Percentiles rank a stretch among this genome's conserved stretches.
Evolutionary conservation across 345 rosid genomes (phyloP).

Genomic region (Moricandia moricandioides): DNA sequence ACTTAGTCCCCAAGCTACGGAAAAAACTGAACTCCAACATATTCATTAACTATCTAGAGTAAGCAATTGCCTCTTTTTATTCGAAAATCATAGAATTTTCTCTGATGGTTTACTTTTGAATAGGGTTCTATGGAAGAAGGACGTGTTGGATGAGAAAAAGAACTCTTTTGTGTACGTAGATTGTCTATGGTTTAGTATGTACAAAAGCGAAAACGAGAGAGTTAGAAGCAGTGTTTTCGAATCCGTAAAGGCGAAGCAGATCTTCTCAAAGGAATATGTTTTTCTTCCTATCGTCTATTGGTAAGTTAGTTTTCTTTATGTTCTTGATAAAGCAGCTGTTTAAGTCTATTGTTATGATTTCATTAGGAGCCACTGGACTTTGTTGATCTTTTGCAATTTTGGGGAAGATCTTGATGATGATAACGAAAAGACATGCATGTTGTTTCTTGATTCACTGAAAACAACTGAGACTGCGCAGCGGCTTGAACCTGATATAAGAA

Average conservation of each 20-base stretch:
- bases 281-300: conserved; percentile 69
- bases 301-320: conserved; percentile 28
- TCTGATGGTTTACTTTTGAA: conserved; percentile 18
- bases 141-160: conserved; percentile 46
- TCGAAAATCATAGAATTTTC: no score
- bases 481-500: conserved; percentile 63
- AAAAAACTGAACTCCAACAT: conserved; percentile 39
- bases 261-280: conserved; percentile 62
- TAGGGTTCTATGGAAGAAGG: conserved; percentile 56
- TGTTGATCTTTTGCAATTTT: conserved; percentile 70
- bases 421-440: conserved; percentile 49
- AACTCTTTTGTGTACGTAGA: conserved; percentile 48
- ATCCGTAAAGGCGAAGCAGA: conserved; percentile 53
- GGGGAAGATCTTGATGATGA: conserved; percentile 50
- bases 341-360: not conserved
- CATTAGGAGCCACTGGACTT: conserved; percentile 68
- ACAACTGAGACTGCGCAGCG: conserved; percentile 43
- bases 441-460: conserved; percentile 67
- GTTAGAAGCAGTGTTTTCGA: conserved; percentile 42
- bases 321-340: not conserved
- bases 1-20: conserved; percentile 29
- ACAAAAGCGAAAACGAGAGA: conserved; percentile 37
- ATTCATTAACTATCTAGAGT: conserved; percentile 46
- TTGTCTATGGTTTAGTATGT: conserved; percentile 55
- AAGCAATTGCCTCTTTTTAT: no score